These are phyloP conservation scores for Colletotrichum caudatum DNA, from an alignment of 2,329 filamentous ascomycete species.

Conservation along the genomic window DNA sequence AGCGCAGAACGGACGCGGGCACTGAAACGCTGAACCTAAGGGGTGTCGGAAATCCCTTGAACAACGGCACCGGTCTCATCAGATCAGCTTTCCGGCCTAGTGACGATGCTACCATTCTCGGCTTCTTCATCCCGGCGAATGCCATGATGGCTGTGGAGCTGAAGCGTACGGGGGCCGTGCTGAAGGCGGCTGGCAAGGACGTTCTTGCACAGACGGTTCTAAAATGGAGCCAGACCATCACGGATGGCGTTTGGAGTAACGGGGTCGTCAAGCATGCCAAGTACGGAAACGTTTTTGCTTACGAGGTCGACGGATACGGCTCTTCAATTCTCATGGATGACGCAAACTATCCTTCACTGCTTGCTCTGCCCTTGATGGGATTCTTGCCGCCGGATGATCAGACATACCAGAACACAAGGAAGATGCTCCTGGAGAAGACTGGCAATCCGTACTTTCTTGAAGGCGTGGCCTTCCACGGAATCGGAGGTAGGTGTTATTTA, in stretches of 20 bases:
- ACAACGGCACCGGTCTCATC: constrained; percentile 84
- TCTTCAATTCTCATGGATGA: constrained; percentile 89
- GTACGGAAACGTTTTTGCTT: constrained; percentile 85
- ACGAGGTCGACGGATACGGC: constrained; percentile 89
- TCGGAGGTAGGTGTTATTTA: constrained; percentile 74
- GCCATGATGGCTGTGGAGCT: constrained; percentile 96
- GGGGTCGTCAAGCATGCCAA: constrained; percentile 81
- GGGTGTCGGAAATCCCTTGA: constrained; percentile 92
- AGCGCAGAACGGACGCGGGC: constrained; percentile 80
- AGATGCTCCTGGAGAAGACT: constrained; percentile 75
- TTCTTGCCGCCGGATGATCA: constrained; percentile 74
- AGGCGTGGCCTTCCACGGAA: constrained; percentile 83
- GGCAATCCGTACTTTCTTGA: constrained; percentile 91
- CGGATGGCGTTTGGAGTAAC: constrained; percentile 84
- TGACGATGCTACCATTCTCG: constrained; percentile 93
- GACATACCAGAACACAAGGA: constrained; percentile 89
- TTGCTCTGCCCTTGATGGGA: constrained; percentile 83
- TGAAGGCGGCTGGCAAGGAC: constrained; percentile 70
- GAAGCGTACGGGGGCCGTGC: constrained; percentile 76
- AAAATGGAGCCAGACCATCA: constrained; percentile 71
- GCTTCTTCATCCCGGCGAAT: constrained; percentile 95
- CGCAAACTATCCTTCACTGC: constrained; percentile 85
- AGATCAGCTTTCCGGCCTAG: constrained; percentile 94
- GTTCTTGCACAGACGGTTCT: constrained; percentile 68
- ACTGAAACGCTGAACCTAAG: constrained; percentile 89